These are phyloP conservation scores for Auxenochlorella pyrenoidosa DNA, from an alignment of 139 green algal genomes.

Conservation along the genomic window DNA sequence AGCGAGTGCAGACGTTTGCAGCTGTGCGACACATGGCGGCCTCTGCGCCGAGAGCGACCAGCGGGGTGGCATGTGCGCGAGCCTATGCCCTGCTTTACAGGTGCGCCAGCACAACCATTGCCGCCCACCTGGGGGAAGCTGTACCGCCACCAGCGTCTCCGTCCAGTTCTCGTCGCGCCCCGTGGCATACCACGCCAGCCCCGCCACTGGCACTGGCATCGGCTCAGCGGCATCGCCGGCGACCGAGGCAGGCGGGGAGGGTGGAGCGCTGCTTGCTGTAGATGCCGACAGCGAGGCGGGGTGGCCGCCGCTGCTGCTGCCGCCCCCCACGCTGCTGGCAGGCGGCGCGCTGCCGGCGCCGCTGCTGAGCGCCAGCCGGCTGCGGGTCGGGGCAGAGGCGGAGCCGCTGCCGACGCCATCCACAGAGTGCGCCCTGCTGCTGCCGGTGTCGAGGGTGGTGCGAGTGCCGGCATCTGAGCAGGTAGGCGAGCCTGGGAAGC, in stretches of 20 bases:
- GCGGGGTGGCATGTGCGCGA: too few relatives aligned
- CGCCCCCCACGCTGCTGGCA: neutral
- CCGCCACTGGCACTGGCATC: slow-evolving; percentile 35
- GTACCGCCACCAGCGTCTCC: slow-evolving; percentile 42
- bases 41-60: too few relatives aligned
- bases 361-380: slow-evolving; percentile 3
- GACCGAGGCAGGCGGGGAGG: slow-evolving; percentile 11
- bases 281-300: neutral
- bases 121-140: slow-evolving; percentile 12
- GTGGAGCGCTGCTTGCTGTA: neutral
- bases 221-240: neutral
- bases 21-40: too few relatives aligned
- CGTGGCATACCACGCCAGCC: slow-evolving; percentile 45
- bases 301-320: neutral
- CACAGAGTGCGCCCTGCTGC: slow-evolving; percentile 3
- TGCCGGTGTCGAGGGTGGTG: slow-evolving; percentile 14
- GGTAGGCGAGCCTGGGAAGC: slow-evolving; percentile 26
- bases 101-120: neutral
- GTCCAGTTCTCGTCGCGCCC: slow-evolving; percentile 41
- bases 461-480: slow-evolving; percentile 26
- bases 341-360: neutral
- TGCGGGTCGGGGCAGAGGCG: neutral
- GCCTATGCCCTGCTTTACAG: too few relatives aligned
- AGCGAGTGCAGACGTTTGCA: too few relatives aligned
- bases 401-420: neutral